phyloP scores from a whole-genome alignment of 1,284 basidiomycete genomes.

The Boletus mariae region DNA sequence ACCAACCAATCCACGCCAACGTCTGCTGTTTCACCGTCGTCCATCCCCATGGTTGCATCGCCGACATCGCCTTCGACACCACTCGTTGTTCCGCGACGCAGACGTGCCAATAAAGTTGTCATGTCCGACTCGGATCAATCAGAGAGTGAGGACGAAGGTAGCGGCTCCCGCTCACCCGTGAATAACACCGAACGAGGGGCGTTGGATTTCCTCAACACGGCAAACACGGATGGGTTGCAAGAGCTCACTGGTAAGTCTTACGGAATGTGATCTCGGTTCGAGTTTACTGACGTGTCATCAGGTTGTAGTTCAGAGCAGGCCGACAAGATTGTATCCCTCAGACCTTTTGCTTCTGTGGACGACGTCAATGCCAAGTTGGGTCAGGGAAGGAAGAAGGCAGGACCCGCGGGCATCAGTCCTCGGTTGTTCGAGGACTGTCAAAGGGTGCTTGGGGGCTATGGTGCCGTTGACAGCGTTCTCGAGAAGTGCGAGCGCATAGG shows the following conservation, averaged over 20 bases:
- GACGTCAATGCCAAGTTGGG: conserved; percentile 78
- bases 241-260: conserved; percentile 79
- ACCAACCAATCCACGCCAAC: conserved; percentile 30
- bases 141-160: conserved; percentile 38
- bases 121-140: conserved; percentile 65
- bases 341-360: conserved; percentile 79
- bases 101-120: conserved; percentile 54
- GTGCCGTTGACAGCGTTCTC: conserved; percentile 86
- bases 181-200: conserved; percentile 44
- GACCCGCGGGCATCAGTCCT: conserved; percentile 78
- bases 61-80: conserved; percentile 45
- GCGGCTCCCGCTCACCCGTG: conserved; percentile 19
- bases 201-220: conserved; percentile 85
- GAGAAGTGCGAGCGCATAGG: conserved; percentile 88
- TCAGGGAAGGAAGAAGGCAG: conserved; percentile 80
- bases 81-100: conserved; percentile 40
- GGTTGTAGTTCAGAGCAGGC: conserved; percentile 87
- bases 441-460: conserved; percentile 87
- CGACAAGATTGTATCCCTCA: conserved; percentile 69
- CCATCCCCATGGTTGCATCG: conserved; percentile 31
- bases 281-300: conserved; percentile 33
- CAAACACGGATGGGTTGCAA: conserved; percentile 70
- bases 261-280: not conserved
- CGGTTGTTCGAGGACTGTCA: conserved; percentile 90
- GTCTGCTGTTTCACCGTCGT: conserved; percentile 19